Percentiles rank a stretch among this genome's conserved stretches.
Evolutionary conservation across 345 rosid species (phyloP).

Genomic region (Excoecaria agallocha): DNA sequence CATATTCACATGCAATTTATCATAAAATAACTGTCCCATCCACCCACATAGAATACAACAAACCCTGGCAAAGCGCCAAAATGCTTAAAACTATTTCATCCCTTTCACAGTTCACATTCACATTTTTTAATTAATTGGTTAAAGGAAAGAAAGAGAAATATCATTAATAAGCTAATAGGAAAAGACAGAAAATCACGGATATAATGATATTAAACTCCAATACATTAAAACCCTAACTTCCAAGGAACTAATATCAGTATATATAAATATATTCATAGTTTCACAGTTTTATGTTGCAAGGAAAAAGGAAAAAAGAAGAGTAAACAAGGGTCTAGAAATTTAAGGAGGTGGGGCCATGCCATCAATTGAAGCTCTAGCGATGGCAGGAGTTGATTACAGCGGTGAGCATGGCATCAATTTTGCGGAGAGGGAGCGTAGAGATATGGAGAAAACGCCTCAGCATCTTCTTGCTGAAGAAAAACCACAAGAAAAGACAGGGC

Average conservation of each 20-base stretch:
- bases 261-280: background rate
- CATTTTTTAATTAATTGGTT: too few relatives aligned
- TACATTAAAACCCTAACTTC: too few relatives aligned
- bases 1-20: too few relatives aligned
- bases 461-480: conserved; percentile 13
- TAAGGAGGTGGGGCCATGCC: conserved; percentile 6
- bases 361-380: conserved; percentile 27
- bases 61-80: too few relatives aligned
- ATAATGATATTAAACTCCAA: background rate
- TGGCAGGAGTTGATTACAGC: conserved; percentile 24
- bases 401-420: conserved; percentile 8
- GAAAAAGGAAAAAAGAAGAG: background rate
- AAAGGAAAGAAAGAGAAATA: too few relatives aligned
- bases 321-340: too few relatives aligned
- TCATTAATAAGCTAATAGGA: too few relatives aligned
- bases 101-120: too few relatives aligned
- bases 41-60: too few relatives aligned
- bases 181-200: background rate
- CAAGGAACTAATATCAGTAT: background rate
- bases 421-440: conserved; percentile 15
- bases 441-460: conserved; percentile 7
- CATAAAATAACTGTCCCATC: too few relatives aligned
- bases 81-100: too few relatives aligned
- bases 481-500: background rate
- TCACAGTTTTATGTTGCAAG: background rate